Base-by-base conservation (phyloP, 1,139 yeast genomes). In the Zygoascus hellenicus region DNA sequence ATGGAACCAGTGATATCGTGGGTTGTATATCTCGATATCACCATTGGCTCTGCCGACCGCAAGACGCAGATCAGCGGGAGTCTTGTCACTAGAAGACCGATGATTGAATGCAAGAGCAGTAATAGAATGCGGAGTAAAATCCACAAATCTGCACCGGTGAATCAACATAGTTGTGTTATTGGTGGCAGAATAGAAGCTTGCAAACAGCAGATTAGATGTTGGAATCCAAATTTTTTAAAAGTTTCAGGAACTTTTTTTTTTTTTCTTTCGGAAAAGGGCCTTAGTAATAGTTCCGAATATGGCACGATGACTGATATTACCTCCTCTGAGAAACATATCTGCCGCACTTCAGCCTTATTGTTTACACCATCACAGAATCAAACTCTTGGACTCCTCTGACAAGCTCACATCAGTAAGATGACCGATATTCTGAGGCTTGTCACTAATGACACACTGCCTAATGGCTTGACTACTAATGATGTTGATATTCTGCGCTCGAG, bases 21-120 rank as follows among this genome's bases (percentile, higher is more conserved):
- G 97, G 63, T 88, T 88, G 97, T 97, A 94, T 39, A 94, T 81
- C 65, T 94, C 98, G 51, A 94, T 85, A 59, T 89, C 92, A 43
- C 99, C 99, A 63, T 92, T 90, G 45, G 88, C 78, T 64, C 97
- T 76, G 16, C 97, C 98, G 3, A 92, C 84, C 0, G 97, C 97
- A 44, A 92, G 70, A 52, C 96, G 77, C 50, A 89, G 71, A 52
- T 80, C 82, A 31, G 70, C 63, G 1, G 92, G 81, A 1, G 84
- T 75, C 31, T 76, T 63, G 62, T 63, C 42, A 7, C 71, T 66
- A 9, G 72, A 63, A 1, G 87, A 76, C n/a, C 66, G 63, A 58
- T 83, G 87, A 22, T 95, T 85, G 63, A 90, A 92, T 2, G 90
- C 83, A 48, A 86, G 66, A 2, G 95, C 78, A 0, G 97, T 87